Base-by-base conservation (phyloP, 2,329 filamentous ascomycete species). In the Neofusicoccum parvum region DNA sequence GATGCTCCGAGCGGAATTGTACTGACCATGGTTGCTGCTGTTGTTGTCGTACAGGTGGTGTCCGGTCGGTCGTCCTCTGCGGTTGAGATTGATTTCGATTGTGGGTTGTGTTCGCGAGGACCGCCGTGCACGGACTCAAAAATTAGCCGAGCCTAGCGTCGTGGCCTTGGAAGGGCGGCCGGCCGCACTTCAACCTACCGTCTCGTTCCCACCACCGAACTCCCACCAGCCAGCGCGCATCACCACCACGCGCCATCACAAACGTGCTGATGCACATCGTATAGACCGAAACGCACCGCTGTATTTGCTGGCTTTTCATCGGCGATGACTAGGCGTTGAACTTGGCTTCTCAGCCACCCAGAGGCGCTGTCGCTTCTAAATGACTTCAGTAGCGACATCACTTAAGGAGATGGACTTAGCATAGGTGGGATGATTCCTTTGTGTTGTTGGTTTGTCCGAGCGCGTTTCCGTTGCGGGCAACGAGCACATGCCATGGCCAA, bases 21-120 rank as follows among this genome's bases (percentile, higher is more conserved):
- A 65, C 64, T 65, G 64, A 65, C 64, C 64, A 65, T 65, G 36
- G 46, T 65, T 43, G 64, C 64, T 65, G 64, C 54, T 60, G 64
- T 59, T 65, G 64, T 62, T 60, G 64, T 65, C 54, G 46, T 65
- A 54, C 64, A 60, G 48, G 43, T 50, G 39, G 64, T 60, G 56
- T 65, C 56, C 64, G 48, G 53, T 53, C 39, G 39, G 64, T 65
- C 64, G 64, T 65, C 64, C 64, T 65, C 49, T 54, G 62, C 23
- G 23, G 62, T 54, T 48, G 43, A 64, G 62, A 64, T 54, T 56
- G 62, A 64, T 64, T 64, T 64, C 62, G 62, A 46, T 46, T 54
- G 49, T 56, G 62, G 49, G 62, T 32, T 37, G 58, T 64, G 45
- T 60, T 60, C 56, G 56, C 56, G 54, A 59, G 45, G 54, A 17